phyloP scores from a whole-genome alignment of 148 eudicot genomes.

The Silene uniflora region DNA sequence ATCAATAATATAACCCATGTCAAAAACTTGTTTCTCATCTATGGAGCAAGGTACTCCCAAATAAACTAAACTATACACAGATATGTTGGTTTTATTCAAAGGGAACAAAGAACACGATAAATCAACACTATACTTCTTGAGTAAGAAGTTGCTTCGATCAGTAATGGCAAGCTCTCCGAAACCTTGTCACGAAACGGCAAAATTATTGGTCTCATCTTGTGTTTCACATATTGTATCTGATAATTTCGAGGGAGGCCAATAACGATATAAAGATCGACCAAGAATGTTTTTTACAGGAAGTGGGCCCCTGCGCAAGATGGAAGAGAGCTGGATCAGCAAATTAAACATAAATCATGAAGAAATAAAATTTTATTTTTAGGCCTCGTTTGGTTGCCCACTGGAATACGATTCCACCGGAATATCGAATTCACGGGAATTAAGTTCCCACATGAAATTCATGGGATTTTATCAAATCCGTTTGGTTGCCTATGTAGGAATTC shows the following conservation, averaged over 20 bases:
- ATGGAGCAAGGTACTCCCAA: slow-evolving; percentile 6
- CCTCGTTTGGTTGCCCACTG: too few relatives aligned
- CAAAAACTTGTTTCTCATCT: background rate
- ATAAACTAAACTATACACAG: slow-evolving; percentile 18
- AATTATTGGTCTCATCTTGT: background rate
- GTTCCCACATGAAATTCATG: too few relatives aligned
- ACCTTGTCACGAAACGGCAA: slow-evolving; percentile 24
- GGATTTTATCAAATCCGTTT: too few relatives aligned
- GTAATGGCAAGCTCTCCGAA: background rate
- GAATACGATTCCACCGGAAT: too few relatives aligned
- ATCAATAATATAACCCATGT: slow-evolving; percentile 8
- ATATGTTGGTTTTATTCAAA: background rate
- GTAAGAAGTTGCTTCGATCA: background rate
- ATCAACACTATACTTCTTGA: background rate
- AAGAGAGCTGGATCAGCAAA: slow-evolving; percentile 9
- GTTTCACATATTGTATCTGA: slow-evolving; percentile 38
- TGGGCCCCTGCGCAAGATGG: slow-evolving; percentile 53
- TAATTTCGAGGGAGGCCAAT: slow-evolving; percentile 67
- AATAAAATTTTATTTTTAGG: too few relatives aligned
- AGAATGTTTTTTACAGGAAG: slow-evolving; percentile 58
- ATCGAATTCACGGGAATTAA: too few relatives aligned
- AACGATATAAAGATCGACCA: slow-evolving; percentile 58
- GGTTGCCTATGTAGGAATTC: too few relatives aligned
- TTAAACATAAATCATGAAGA: background rate
- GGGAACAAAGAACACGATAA: background rate